Conservation (phyloP, 768 basidiomycete species). For the Tylopilus sp. region DNA sequence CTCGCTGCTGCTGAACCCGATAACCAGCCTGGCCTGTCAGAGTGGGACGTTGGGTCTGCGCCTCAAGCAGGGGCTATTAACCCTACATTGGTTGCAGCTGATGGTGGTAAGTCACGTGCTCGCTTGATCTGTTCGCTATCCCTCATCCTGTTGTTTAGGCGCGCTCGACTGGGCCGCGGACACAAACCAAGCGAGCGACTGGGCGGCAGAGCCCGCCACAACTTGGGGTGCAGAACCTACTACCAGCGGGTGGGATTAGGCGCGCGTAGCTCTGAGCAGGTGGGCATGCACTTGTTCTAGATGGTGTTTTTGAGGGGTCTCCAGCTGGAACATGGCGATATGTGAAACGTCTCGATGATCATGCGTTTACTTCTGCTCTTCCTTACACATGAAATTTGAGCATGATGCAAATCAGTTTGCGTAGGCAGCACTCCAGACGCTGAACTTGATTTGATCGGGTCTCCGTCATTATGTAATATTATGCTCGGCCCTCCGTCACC, state of each 20-base stretch:
- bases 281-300: not conserved
- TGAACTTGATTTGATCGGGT: not conserved
- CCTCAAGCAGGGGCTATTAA: constrained; percentile 71
- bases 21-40: constrained; percentile 47
- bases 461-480: not conserved
- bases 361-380: constrained; percentile 17
- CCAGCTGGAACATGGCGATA: constrained; percentile 8
- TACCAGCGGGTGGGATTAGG: constrained; percentile 30
- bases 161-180: constrained; percentile 87
- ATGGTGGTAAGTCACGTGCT: constrained; percentile 42
- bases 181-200: constrained; percentile 59
- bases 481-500: too few relatives aligned
- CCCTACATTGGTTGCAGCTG: constrained; percentile 66
- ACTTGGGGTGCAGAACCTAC: constrained; percentile 36
- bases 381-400: constrained; percentile 16
- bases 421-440: too few relatives aligned
- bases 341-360: constrained; percentile 18
- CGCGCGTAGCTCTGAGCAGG: constrained; percentile 1
- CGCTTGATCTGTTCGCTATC: not conserved
- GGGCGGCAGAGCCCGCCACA: constrained; percentile 74
- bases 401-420: not conserved
- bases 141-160: constrained; percentile 37
- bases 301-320: not conserved
- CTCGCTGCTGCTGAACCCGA: constrained; percentile 55
- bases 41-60: constrained; percentile 76